phyloP scores from a whole-genome alignment of 2,329 filamentous ascomycete genomes.

The Paraphoma chrysanthemicola region DNA sequence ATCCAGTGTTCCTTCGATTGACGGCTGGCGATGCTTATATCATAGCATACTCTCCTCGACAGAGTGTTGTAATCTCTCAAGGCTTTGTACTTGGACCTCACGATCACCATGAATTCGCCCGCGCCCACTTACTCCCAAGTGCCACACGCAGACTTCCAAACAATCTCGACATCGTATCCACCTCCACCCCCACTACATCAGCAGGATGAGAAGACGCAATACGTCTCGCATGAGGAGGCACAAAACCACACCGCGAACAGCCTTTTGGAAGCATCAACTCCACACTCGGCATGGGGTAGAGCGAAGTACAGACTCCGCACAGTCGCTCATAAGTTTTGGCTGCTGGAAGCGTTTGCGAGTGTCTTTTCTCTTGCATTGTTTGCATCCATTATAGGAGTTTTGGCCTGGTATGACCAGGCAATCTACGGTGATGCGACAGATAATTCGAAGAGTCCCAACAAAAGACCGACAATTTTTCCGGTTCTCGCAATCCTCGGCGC shows the following conservation, averaged over 20 bases:
- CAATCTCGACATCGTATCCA: neutral
- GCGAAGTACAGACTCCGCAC: neutral
- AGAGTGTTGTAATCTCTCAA: neutral
- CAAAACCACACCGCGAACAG: neutral
- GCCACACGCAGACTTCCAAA: neutral
- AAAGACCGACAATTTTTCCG: slow-evolving; percentile 1
- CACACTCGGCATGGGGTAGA: neutral
- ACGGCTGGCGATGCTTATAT: neutral
- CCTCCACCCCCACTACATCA: neutral
- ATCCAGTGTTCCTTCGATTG: too few relatives aligned
- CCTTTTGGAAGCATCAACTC: neutral
- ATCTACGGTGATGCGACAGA: neutral
- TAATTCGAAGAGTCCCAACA: neutral
- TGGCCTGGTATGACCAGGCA: neutral
- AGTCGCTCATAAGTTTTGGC: slow-evolving; percentile 1
- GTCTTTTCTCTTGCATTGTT: neutral
- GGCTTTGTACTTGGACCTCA: neutral
- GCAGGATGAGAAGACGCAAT: neutral
- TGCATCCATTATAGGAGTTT: neutral
- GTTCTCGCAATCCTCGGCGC: slow-evolving; percentile 1
- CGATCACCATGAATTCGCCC: neutral
- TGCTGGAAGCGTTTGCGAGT: slow-evolving; percentile 1
- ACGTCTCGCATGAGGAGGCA: neutral
- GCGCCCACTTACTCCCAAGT: neutral
- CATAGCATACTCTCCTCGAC: neutral